These are phyloP conservation scores for Spathaspora sp. DNA, from an alignment of 805 yeast genomes.

Conservation along the genomic window DNA sequence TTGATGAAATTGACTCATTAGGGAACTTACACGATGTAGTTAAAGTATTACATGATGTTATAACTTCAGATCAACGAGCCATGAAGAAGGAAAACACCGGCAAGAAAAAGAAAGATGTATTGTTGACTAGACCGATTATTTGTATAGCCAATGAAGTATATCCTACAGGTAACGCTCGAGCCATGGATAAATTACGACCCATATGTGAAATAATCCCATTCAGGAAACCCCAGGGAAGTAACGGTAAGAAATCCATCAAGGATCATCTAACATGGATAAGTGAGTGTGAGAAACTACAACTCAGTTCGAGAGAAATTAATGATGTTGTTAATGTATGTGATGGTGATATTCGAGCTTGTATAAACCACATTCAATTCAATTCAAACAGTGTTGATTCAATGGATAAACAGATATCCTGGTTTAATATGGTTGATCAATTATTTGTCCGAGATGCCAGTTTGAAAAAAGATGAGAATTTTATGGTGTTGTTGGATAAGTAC, in stretches of 20 bases:
- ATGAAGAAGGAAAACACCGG: constrained; percentile 20
- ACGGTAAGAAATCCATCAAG: constrained; percentile 33
- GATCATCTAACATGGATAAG: constrained; percentile 47
- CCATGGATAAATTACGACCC: constrained; percentile 71
- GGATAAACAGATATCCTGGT: constrained; percentile 69
- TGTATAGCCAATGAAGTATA: constrained; percentile 90
- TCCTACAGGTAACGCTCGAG: constrained; percentile 41
- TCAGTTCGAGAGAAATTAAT: constrained; percentile 50
- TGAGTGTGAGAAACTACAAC: constrained; percentile 46
- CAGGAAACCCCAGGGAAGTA: constrained; percentile 50
- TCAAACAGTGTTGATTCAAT: constrained; percentile 29
- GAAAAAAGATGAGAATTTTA: constrained; percentile 46
- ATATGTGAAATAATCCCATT: constrained; percentile 70
- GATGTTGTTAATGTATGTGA: constrained; percentile 69
- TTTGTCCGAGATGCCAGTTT: constrained; percentile 51
- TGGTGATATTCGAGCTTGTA: constrained; percentile 81
- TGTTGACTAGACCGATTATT: constrained; percentile 76
- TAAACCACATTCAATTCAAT: constrained; percentile 76
- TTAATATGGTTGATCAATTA: constrained; percentile 53
- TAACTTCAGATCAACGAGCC: constrained; percentile 56
- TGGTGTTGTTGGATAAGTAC: constrained; percentile 42
- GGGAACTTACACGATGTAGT: constrained; percentile 36
- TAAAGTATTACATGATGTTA: constrained; percentile 53
- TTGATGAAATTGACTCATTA: constrained; percentile 78
- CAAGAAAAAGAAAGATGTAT: constrained; percentile 30